phyloP scores from a whole-genome alignment of 2,329 filamentous ascomycete species.

The Chalara sp. region DNA sequence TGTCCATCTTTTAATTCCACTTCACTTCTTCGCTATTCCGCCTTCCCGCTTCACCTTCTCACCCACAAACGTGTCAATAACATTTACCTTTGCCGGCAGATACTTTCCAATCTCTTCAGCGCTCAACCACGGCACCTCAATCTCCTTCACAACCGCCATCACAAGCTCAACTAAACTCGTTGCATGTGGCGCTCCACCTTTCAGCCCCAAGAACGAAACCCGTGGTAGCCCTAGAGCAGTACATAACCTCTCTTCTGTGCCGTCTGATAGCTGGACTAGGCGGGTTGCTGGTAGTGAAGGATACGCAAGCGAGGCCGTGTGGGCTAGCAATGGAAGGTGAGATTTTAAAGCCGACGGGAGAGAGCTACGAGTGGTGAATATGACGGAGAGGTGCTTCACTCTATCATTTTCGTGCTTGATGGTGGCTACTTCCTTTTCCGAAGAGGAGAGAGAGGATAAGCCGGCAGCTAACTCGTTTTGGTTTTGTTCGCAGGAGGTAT shows the following conservation, averaged over 20 bases:
- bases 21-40: neutral
- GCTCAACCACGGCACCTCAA: slow-evolving; percentile 50
- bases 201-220: slow-evolving; percentile 57
- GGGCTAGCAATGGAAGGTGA: slow-evolving; percentile 51
- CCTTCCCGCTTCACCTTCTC: slow-evolving; percentile 5
- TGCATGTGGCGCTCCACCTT: slow-evolving; percentile 48
- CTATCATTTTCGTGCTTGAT: neutral
- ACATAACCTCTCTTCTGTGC: slow-evolving; percentile 51
- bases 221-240: slow-evolving; percentile 52
- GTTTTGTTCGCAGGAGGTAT: neutral
- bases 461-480: neutral
- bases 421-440: neutral
- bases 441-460: neutral
- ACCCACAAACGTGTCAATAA: slow-evolving; percentile 30
- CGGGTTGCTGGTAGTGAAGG: slow-evolving; percentile 37
- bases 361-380: slow-evolving; percentile 53
- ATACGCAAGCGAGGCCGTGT: slow-evolving; percentile 39
- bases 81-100: slow-evolving; percentile 40
- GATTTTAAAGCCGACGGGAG: slow-evolving; percentile 51
- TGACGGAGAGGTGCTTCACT: slow-evolving; percentile 29
- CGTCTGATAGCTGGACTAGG: slow-evolving; percentile 56
- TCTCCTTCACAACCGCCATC: slow-evolving; percentile 40
- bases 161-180: slow-evolving; percentile 51
- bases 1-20: neutral
- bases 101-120: slow-evolving; percentile 34